Conservation (phyloP, 345 rosid species). For the Erucastrum elatum region DNA sequence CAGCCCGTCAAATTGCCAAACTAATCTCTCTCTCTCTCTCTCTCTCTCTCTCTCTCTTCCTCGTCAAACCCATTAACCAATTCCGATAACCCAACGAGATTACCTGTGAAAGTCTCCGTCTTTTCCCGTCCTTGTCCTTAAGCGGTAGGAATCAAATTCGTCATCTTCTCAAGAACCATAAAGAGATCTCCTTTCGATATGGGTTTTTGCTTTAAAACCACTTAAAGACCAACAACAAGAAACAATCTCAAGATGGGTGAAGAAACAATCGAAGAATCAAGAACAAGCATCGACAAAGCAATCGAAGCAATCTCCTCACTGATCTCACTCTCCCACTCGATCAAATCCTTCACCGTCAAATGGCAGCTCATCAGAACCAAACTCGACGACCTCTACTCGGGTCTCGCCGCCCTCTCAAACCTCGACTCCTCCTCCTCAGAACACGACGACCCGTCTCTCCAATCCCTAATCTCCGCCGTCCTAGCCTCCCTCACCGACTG, state of each 20-base stretch:
- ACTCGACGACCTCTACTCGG: slow-evolving; percentile 70
- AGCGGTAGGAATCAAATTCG: slow-evolving; percentile 8
- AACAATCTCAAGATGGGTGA: slow-evolving; percentile 29
- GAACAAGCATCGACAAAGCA: slow-evolving; percentile 42
- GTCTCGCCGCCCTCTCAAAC: slow-evolving; percentile 52
- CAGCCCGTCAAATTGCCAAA: slow-evolving; percentile 30
- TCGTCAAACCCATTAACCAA: slow-evolving; percentile 26
- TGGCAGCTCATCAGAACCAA: slow-evolving; percentile 76
- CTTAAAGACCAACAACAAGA: slow-evolving; percentile 3
- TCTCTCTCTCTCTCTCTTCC: slow-evolving; percentile 11
- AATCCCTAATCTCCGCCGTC: slow-evolving; percentile 50
- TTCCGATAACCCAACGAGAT: slow-evolving; percentile 16
- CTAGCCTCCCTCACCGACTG: slow-evolving; percentile 50
- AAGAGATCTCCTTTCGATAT: slow-evolving; percentile 21
- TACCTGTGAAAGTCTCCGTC: slow-evolving; percentile 35
- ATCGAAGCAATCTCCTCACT: slow-evolving; percentile 63
- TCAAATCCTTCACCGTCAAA: slow-evolving; percentile 69
- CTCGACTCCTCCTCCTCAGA: slow-evolving; percentile 38
- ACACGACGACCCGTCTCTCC: slow-evolving; percentile 46
- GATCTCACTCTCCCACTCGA: slow-evolving; percentile 63
- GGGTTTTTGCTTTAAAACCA: slow-evolving; percentile 42
- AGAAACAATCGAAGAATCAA: slow-evolving; percentile 37
- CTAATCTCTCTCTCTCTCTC: slow-evolving; percentile 10
- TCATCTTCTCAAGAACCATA: not conserved
- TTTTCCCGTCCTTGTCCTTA: slow-evolving; percentile 21